Evolutionary conservation across 2,329 filamentous ascomycete species (phyloP).

Genomic region (Diplodia seriata): DNA sequence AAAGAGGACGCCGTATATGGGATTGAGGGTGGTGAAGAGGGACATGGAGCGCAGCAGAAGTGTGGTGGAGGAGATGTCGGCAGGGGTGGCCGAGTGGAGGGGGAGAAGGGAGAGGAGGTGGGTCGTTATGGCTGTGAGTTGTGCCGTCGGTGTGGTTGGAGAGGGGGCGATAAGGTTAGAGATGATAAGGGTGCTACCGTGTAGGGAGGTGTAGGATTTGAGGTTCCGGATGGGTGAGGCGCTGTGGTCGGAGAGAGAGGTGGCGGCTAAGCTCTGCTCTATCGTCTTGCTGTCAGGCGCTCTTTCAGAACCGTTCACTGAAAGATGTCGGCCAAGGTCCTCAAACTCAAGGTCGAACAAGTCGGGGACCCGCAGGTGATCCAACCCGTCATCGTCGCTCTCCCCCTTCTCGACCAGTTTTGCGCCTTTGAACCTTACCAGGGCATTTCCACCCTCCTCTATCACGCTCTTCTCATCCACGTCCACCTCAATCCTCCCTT

Average conservation of each 20-base stretch:
- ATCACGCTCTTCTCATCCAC: slow-evolving; percentile 64
- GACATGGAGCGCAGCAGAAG: slow-evolving; percentile 80
- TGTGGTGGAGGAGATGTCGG: slow-evolving; percentile 54
- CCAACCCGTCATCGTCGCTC: slow-evolving; percentile 35
- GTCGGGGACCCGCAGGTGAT: slow-evolving; percentile 63
- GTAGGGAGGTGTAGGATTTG: slow-evolving; percentile 7
- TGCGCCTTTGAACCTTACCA: slow-evolving; percentile 68
- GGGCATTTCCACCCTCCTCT: slow-evolving; percentile 80
- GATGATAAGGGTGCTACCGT: slow-evolving; percentile 57
- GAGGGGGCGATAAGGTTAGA: slow-evolving; percentile 39
- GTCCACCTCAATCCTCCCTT: slow-evolving; percentile 69
- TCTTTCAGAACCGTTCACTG: neutral
- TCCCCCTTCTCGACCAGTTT: slow-evolving; percentile 58
- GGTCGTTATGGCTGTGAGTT: slow-evolving; percentile 51
- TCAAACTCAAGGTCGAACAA: slow-evolving; percentile 71
- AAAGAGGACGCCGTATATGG: slow-evolving; percentile 78
- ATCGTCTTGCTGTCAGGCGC: neutral
- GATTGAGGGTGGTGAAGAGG: slow-evolving; percentile 78
- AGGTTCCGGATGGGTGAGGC: neutral
- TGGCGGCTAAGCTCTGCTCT: slow-evolving; percentile 1
- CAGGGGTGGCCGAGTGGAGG: slow-evolving; percentile 39
- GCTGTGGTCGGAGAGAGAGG: neutral
- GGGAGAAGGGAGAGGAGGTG: slow-evolving; percentile 42
- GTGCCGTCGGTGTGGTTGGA: slow-evolving; percentile 36
- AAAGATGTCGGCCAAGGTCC: slow-evolving; percentile 36